Evolutionary conservation across 2,329 filamentous ascomycete genomes (phyloP), one percentile per base, ranked within the genome.

Genomic region (Samsoniella hepiali): DNA sequence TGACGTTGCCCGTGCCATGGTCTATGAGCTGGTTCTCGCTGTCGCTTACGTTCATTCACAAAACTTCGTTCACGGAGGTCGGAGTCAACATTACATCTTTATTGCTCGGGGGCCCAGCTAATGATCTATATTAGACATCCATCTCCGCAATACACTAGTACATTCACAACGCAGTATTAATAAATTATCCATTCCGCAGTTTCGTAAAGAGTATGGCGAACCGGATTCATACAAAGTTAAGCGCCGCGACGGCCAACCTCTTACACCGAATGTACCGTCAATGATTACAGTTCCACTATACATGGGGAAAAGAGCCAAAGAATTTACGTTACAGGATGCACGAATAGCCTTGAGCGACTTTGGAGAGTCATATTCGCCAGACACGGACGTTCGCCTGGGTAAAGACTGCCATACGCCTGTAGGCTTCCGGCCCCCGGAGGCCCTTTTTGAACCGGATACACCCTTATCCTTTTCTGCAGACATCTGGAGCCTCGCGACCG

Each of bases 1-100:
- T 9, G 55, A 59, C 31, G 55, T 65, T 34, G 49, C 64, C 5
- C 59, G 55, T 22, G 53, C 60, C 5, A 36, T 65, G 15, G 54
- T 42, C 9, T 62, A 62, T 27, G 54, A 63, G 38, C 40, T 65
- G 6, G n/a, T 17, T 15, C 55, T 59, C 3, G 31, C 64, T 3
- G 60, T 65, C n/a, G 45, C 59, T 10, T 65, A 58, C 42, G 10
- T 65, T 27, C 63, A 65, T 40, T 44, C 36, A 3, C 44, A 40
- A 11, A 45, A 31, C 17, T 38, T 58, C 36, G 59, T 60, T 15
- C 59, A 65, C 47, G 59, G 63, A 38, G 59, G 63, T 63, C 3
- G 6, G 47, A 15, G 13, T 32, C 6, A 38, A 38, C 36, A 38
- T 32, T 1, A 32, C n/a, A 47, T 22, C n/a, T 22, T 1, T 47